Percentiles rank a stretch among this genome's conserved stretches.
Evolutionary conservation across 2,329 filamentous ascomycete genomes (phyloP).

Genomic region (Clonostachys solani): DNA sequence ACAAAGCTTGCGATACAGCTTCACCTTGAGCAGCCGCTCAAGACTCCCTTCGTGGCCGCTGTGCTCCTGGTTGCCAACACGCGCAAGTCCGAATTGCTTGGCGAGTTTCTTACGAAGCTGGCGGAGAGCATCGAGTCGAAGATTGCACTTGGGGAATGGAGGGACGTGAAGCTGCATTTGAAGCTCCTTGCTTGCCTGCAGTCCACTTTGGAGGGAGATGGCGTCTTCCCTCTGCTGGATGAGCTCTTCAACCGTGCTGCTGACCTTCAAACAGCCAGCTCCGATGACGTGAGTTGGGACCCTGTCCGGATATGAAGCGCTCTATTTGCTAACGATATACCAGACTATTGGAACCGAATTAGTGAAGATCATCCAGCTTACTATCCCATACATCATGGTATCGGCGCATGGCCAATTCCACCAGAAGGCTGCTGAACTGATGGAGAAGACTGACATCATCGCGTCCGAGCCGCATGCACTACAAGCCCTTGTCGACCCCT

Average conservation of each 20-base stretch:
- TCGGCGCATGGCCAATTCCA: constrained; percentile 62
- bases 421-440: constrained; percentile 70
- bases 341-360: constrained; percentile 75
- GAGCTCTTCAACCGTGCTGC: constrained; percentile 91
- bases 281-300: constrained; percentile 73
- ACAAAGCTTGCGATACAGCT: constrained; percentile 72
- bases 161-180: constrained; percentile 83
- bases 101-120: constrained; percentile 63
- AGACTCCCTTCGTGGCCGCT: constrained; percentile 91
- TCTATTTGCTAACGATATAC: constrained; percentile 4
- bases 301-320: not conserved
- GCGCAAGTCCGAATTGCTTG: constrained; percentile 69
- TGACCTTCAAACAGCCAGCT: constrained; percentile 87
- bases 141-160: constrained; percentile 75
- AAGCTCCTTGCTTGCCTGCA: constrained; percentile 89
- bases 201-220: constrained; percentile 74
- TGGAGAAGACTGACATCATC: constrained; percentile 94
- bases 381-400: constrained; percentile 80
- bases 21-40: constrained; percentile 86
- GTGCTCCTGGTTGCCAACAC: constrained; percentile 77
- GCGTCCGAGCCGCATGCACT: constrained; percentile 83
- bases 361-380: constrained; percentile 93
- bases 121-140: constrained; percentile 59
- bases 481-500: constrained; percentile 83
- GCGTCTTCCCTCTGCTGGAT: constrained; percentile 80